Evolutionary conservation across 2,329 filamentous ascomycete genomes (phyloP).

Genomic region (Pestalotiopsis sp.): DNA sequence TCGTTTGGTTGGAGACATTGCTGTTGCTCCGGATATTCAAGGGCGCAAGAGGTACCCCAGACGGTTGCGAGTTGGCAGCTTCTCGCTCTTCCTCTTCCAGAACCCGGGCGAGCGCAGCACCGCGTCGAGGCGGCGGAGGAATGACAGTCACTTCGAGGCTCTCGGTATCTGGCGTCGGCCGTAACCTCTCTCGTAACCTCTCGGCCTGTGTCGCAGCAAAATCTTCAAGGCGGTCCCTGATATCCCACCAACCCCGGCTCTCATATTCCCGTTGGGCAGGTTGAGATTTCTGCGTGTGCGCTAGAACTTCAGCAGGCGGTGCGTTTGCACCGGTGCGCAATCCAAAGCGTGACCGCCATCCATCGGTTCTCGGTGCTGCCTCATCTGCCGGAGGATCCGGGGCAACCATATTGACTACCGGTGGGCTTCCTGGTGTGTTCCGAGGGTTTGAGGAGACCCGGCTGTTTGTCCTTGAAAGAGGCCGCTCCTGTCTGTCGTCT

Average conservation of each 20-base stretch:
- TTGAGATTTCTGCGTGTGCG: conserved; percentile 30
- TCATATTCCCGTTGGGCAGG: conserved; percentile 28
- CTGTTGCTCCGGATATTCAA: conserved; percentile 18
- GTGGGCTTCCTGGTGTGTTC: conserved; percentile 16
- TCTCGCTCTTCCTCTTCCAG: conserved; percentile 52
- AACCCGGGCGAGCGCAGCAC: conserved; percentile 58
- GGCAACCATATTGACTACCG: conserved; percentile 6
- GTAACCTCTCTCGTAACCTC: conserved; percentile 58
- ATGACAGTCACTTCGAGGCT: conserved; percentile 63
- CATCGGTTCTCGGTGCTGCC: conserved; percentile 14
- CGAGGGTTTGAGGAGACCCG: conserved; percentile 27
- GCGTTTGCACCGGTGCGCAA: conserved; percentile 25
- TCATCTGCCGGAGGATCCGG: neutral
- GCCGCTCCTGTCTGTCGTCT: conserved; percentile 36
- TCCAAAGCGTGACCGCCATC: conserved; percentile 26
- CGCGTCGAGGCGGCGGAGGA: conserved; percentile 62
- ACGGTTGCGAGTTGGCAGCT: neutral
- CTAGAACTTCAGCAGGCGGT: conserved; percentile 34
- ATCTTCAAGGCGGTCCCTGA: conserved; percentile 60
- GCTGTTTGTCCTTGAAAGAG: conserved; percentile 39
- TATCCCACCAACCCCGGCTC: conserved; percentile 51
- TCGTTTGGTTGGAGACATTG: conserved; percentile 17
- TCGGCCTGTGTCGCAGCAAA: conserved; percentile 65
- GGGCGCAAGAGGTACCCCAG: conserved; percentile 18
- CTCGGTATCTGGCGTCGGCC: conserved; percentile 56